These are phyloP conservation scores for Phytopythium delawarense DNA, from an alignment of 352 stramenopile genomes.

Conservation along the genomic window DNA sequence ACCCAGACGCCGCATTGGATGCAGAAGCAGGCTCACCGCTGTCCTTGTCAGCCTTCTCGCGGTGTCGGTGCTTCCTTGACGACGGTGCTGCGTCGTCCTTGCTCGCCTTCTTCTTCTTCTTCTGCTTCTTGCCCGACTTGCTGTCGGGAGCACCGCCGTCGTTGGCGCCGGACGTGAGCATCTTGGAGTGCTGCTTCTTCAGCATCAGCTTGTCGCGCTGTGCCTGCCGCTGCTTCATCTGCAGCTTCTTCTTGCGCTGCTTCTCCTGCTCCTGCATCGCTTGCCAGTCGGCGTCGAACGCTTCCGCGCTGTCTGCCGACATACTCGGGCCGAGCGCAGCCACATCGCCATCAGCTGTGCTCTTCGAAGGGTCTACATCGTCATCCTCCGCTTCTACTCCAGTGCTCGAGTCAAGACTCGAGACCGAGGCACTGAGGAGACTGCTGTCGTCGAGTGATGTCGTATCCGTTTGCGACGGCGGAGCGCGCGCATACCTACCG, in stretches of 20 bases:
- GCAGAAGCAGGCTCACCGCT: background rate
- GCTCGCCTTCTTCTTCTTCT: slow-evolving; percentile 41
- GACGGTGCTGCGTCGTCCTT: slow-evolving; percentile 16
- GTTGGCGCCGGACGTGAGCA: background rate
- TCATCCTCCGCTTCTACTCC: slow-evolving; percentile 1
- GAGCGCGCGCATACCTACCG: slow-evolving; percentile 19
- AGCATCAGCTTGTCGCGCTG: slow-evolving; percentile 65
- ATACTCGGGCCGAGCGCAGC: background rate
- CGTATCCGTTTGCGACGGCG: slow-evolving; percentile 7
- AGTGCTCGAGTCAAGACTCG: background rate
- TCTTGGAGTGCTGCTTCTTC: slow-evolving; percentile 42
- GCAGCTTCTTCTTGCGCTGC: slow-evolving; percentile 60
- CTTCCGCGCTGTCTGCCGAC: slow-evolving; percentile 7
- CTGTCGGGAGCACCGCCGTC: background rate
- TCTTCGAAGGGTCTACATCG: background rate
- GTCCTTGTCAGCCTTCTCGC: slow-evolving; percentile 11
- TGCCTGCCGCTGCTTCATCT: slow-evolving; percentile 70
- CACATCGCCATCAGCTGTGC: background rate
- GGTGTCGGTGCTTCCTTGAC: slow-evolving; percentile 28
- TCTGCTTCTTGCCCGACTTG: slow-evolving; percentile 2
- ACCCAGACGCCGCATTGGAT: slow-evolving; percentile 11
- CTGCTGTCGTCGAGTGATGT: slow-evolving; percentile 19
- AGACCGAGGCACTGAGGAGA: background rate
- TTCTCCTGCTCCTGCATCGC: slow-evolving; percentile 72
- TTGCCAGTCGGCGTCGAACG: slow-evolving; percentile 62